These are phyloP conservation scores for Bromus sterilis DNA, from an alignment of 176 grass and related monocot genomes.

Conservation along the genomic window DNA sequence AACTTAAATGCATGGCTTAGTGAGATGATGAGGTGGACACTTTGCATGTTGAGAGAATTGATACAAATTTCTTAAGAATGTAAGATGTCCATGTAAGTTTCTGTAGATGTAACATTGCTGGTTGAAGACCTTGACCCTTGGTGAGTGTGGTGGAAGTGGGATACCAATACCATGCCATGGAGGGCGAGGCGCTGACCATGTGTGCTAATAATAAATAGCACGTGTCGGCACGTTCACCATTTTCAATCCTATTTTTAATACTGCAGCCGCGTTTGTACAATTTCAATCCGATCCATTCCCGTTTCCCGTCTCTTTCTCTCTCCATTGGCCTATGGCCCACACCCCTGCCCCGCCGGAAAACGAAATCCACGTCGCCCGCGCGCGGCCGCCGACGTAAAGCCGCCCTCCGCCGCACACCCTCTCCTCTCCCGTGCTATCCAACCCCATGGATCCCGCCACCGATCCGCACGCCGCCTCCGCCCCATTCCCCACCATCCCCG, in stretches of 20 bases:
- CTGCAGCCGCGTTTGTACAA: neutral
- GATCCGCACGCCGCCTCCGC: conserved; percentile 25
- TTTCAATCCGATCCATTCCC: conserved; percentile 5
- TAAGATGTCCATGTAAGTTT: too few relatives aligned
- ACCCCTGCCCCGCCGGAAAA: neutral
- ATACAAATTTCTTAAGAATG: too few relatives aligned
- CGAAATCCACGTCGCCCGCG: conserved; percentile 15
- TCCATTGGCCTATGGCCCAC: neutral
- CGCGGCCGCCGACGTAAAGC: conserved; percentile 12
- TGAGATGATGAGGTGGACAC: too few relatives aligned
- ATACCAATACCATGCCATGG: neutral
- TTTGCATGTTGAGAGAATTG: too few relatives aligned
- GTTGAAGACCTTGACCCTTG: neutral
- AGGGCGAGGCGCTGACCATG: neutral
- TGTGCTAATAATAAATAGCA: too few relatives aligned
- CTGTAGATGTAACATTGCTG: neutral
- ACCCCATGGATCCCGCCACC: conserved; percentile 24
- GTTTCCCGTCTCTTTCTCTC: neutral
- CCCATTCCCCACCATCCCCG: conserved; percentile 49
- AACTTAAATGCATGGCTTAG: too few relatives aligned
- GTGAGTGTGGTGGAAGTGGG: neutral
- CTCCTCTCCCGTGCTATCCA: too few relatives aligned
- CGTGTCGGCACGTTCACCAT: neutral
- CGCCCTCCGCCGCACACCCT: neutral
- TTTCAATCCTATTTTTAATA: conserved; percentile 1